Base-by-base conservation (phyloP, 495 filamentous ascomycete genomes). In the Xylaria bambusicola region DNA sequence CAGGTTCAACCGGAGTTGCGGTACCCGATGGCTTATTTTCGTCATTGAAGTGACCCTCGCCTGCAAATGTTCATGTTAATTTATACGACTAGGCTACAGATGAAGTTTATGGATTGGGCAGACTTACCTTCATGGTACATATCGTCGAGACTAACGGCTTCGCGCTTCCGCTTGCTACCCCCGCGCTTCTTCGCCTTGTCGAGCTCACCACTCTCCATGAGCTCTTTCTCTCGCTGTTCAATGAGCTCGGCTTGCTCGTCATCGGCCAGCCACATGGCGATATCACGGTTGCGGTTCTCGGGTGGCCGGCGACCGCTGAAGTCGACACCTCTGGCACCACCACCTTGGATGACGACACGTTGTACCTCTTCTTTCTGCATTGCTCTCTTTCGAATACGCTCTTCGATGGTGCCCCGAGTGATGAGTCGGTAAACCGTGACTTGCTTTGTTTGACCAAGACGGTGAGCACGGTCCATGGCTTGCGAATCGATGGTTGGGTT, bases 361-460 rank as follows among this genome's bases (percentile, higher is more conserved):
- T 99, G 94, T 62, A 99, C 94, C 71, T 99, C 94, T 76, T 99
- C 95, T 75, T 99, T 99, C 73, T 99, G 94, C 71, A 97, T 77
- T 31, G 94, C 94, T 24, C 94, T 89, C 84, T 96, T 97, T 62
- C 95, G 90, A 66, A 98, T 98, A 33, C 94, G 93, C 76, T 98
- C 94, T 74, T 98, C 94, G 71, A 98, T 98, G 1, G 94, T 98
- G 58, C 91, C 91, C 36, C 92, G 88, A 5, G 94, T 98, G 77
- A 98, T 98, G 67, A 98, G 86, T 61, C 94, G 91, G 74, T 97
- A 98, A 13, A 98, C 95, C 0, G 92, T 95, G 46, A 98, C 94
- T 71, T 98, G 94, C 63, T 86, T 86, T 3, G 94, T 98, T 74
- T 98, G 94, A 40, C 94, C 94, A 20, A 98, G 87, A 80, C 94